Conservation (phyloP, 805 yeast species). For the Debaryomyces maramus region DNA sequence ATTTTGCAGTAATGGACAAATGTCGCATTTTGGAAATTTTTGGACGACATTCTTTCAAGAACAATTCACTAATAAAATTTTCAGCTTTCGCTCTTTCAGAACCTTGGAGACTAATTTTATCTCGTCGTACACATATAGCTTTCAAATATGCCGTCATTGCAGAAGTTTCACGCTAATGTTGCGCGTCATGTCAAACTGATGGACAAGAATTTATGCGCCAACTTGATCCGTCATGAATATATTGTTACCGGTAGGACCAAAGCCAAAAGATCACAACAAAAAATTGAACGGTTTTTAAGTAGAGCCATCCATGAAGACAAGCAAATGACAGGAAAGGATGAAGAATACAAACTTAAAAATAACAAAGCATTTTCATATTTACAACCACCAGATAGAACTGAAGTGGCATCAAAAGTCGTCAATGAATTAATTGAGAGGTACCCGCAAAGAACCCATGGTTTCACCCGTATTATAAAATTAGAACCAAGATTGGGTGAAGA, state of each 20-base stretch:
- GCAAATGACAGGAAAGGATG: conserved; percentile 13
- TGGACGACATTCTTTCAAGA: too few species aligned
- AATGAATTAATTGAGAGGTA: conserved; percentile 67
- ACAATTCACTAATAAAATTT: too few species aligned
- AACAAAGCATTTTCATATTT: conserved; percentile 25
- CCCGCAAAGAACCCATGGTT: conserved; percentile 67
- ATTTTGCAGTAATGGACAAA: too few species aligned
- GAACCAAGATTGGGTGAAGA: conserved; percentile 85
- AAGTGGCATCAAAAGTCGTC: conserved; percentile 59
- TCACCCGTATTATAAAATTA: conserved; percentile 77
- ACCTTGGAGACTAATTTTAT: too few species aligned
- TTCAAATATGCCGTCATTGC: conserved; percentile 47
- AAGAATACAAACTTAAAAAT: conserved; percentile 13
- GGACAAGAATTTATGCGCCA: conserved; percentile 45
- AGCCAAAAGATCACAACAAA: conserved; percentile 45
- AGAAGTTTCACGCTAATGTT: conserved; percentile 42
- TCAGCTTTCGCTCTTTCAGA: too few species aligned
- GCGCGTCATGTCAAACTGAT: conserved; percentile 45
- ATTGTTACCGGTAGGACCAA: conserved; percentile 44
- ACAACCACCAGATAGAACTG: conserved; percentile 51
- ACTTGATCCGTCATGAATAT: conserved; percentile 43
- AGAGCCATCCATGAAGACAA: conserved; percentile 29
- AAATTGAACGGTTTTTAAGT: conserved; percentile 39
- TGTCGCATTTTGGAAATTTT: too few species aligned
- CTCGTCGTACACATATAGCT: too few species aligned